Percentiles rank a stretch among this genome's conserved stretches.
phyloP scores from a whole-genome alignment of 164 flowering plant genomes.

The Magnolia officinalis region DNA sequence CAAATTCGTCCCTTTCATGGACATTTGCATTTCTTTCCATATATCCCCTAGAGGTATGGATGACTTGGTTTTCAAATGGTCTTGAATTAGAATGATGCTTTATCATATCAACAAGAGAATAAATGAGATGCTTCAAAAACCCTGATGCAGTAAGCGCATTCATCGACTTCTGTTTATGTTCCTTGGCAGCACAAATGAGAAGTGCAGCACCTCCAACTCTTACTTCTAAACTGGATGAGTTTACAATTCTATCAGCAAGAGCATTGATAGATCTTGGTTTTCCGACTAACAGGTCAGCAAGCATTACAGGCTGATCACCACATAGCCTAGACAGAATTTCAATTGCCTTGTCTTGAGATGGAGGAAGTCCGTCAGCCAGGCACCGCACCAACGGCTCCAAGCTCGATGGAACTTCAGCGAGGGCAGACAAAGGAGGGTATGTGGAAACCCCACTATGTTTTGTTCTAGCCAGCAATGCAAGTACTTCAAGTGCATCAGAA shows the following conservation, averaged over 20 bases:
- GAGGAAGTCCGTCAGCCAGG: constrained; percentile 63
- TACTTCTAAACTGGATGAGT: constrained; percentile 66
- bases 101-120: constrained; percentile 64
- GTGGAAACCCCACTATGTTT: constrained; percentile 46
- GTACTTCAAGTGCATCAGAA: constrained; percentile 57
- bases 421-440: constrained; percentile 53
- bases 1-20: constrained; percentile 55
- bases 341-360: constrained; percentile 72
- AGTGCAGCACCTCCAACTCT: constrained; percentile 71
- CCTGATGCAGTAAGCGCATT: constrained; percentile 63
- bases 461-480: constrained; percentile 61
- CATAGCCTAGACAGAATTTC: constrained; percentile 77
- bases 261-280: constrained; percentile 44
- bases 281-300: constrained; percentile 59
- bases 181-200: constrained; percentile 72
- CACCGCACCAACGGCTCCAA: constrained; percentile 56
- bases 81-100: constrained; percentile 45
- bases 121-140: constrained; percentile 50
- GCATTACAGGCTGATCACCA: constrained; percentile 55
- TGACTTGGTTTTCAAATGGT: constrained; percentile 51
- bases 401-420: constrained; percentile 64
- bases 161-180: constrained; percentile 48
- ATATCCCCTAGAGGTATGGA: constrained; percentile 48
- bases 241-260: constrained; percentile 61
- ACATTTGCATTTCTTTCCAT: constrained; percentile 44